Evolutionary conservation across 2,329 filamentous ascomycete genomes (phyloP), one percentile per base, ranked within the genome.

Genomic region (Grosmannia clavigera): DNA sequence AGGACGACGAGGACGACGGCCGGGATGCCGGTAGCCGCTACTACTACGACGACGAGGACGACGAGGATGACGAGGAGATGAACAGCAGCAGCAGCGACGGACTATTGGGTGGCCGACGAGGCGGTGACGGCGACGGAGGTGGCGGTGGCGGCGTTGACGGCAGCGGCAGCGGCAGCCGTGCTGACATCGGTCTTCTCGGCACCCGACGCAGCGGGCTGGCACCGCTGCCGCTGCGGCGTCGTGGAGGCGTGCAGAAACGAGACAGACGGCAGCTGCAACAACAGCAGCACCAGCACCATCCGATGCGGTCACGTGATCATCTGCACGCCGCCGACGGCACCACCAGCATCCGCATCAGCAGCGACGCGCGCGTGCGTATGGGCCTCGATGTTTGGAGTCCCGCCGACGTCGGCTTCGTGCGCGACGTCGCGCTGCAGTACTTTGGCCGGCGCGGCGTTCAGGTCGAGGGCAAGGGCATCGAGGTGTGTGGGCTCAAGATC

Each of bases 321-420:
- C 38, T 40, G 14, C 38, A 6, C 38, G 38, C 3, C 38, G 38
- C 38, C 12, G 14, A 10, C 35, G 35, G 12, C 38, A 16, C 16
- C n/a, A 51, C n/a, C 25, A 68, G 70, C 55, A 72, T 88, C 56
- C 75, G 78, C 14, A 74, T 92, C 27, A 80, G 80, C 63, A 82
- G 81, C 64, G 83, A 84, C 31, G 83, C 87, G 59, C 70, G 92
- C 57, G 79, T 82, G 61, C 76, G 78, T 54, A 87, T 92, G 83
- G 89, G 89, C 0, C 77, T 94, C 25, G 89, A 94, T 66, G 78
- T 85, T 0, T 94, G 88, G 88, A 91, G 86, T 68, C 76, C 79
- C 38, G 76, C 76, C 19, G 89, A 92, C 68, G 81, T 81, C n/a
- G 75, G 75, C 3, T 92, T 92, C 67, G 79, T 90, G 19, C 75